Conservation (phyloP, 2,329 filamentous ascomycete species). For the Phyllosticta paracitricarpa region DNA sequence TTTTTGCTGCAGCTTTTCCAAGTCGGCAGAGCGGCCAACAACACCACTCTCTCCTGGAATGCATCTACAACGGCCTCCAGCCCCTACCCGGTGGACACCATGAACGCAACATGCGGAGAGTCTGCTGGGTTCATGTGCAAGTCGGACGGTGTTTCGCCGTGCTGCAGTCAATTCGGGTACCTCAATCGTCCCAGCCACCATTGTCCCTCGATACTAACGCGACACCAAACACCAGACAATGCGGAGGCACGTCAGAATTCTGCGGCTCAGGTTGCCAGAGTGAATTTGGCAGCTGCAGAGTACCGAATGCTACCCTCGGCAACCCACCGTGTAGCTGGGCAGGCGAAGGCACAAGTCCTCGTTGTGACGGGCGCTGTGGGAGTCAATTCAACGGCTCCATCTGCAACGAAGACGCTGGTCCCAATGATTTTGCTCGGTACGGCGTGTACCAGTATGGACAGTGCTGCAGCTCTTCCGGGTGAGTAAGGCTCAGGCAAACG, state of each 20-base stretch:
- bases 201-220: background rate
- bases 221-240: background rate
- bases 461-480: constrained; percentile 5
- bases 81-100: background rate
- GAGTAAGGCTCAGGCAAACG: background rate
- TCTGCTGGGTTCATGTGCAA: constrained; percentile 1
- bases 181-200: background rate
- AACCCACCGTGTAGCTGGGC: constrained; percentile 7
- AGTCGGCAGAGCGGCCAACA: background rate
- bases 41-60: constrained; percentile 3
- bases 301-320: constrained; percentile 4
- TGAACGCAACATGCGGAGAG: constrained; percentile 1
- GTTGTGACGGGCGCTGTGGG: constrained; percentile 9
- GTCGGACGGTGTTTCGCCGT: constrained; percentile 1
- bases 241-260: background rate
- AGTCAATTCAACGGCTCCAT: background rate
- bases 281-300: constrained; percentile 2
- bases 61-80: background rate
- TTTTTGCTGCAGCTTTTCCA: background rate
- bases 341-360: constrained; percentile 1
- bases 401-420: background rate
- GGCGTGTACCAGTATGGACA: constrained; percentile 6
- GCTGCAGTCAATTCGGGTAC: constrained; percentile 1
- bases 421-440: background rate
- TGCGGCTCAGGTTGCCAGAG: constrained; percentile 3